These are phyloP conservation scores for Phytophthora rubi DNA, from an alignment of 352 stramenopile genomes.

Conservation along the genomic window DNA sequence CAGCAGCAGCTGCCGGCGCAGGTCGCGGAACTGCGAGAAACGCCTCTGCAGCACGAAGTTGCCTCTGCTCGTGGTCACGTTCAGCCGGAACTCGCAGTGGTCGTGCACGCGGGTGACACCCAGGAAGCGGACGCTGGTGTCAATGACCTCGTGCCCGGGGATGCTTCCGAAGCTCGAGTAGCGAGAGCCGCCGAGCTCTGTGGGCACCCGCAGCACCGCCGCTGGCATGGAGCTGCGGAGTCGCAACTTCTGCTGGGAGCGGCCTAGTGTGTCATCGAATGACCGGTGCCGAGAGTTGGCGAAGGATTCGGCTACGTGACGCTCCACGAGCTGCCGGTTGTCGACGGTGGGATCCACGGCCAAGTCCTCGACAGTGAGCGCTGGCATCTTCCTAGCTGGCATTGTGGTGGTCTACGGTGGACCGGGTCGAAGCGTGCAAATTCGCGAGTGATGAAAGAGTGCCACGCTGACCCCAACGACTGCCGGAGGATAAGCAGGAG, in stretches of 20 bases:
- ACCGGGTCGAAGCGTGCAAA: constrained; percentile 13
- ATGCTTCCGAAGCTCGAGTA: constrained; percentile 32
- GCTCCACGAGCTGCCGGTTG: constrained; percentile 24
- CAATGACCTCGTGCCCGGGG: constrained; percentile 44
- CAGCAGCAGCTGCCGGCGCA: constrained; percentile 57
- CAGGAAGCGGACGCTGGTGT: constrained; percentile 50
- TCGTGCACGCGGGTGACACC: constrained; percentile 43
- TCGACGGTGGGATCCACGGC: constrained; percentile 2
- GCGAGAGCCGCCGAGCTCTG: constrained; percentile 16
- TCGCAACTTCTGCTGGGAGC: constrained; percentile 11
- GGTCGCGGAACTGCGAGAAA: constrained; percentile 74
- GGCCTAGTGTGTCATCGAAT: constrained; percentile 27
- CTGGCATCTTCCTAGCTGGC: constrained; percentile 13
- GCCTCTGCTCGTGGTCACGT: constrained; percentile 60
- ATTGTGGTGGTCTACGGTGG: not conserved
- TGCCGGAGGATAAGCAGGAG: constrained; percentile 27
- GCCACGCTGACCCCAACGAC: constrained; percentile 11
- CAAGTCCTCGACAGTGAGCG: constrained; percentile 14
- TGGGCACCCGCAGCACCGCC: constrained; percentile 12
- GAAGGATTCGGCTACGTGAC: constrained; percentile 26
- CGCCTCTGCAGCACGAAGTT: constrained; percentile 68
- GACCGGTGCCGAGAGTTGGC: constrained; percentile 5
- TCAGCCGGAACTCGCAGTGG: constrained; percentile 63
- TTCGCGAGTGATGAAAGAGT: constrained; percentile 19
- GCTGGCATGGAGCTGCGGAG: constrained; percentile 20